A percentile compares a stretch with the other conserved stretches of the same genome.
Evolutionary conservation across 768 basidiomycete species (phyloP).

Genomic region (Termitomyces sp.): DNA sequence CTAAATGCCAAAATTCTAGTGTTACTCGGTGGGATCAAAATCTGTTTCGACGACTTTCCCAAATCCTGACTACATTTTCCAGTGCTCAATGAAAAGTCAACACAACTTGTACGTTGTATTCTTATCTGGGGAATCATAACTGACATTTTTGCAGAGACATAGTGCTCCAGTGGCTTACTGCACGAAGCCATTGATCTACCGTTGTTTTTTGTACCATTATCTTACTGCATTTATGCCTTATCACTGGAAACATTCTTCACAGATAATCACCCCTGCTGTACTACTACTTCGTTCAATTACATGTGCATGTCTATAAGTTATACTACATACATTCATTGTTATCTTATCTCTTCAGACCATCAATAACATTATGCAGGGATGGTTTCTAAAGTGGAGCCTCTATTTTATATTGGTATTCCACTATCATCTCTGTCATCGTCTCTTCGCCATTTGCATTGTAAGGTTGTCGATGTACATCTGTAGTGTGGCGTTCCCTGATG

Average conservation of each 20-base stretch:
- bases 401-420: not conserved
- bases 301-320: conserved; percentile 5
- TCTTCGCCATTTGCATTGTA: conserved; percentile 81
- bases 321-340: not conserved
- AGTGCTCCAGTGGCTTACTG: conserved; percentile 81
- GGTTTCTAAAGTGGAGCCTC: not conserved
- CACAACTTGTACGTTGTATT: conserved; percentile 70
- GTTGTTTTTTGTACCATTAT: conserved; percentile 3
- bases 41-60: not conserved
- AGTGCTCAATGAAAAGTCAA: conserved; percentile 97
- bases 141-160: conserved; percentile 54
- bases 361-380: too few species aligned
- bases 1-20: conserved; percentile 32
- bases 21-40: conserved; percentile 60
- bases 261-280: conserved; percentile 1
- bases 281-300: not conserved
- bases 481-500: conserved; percentile 73
- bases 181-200: conserved; percentile 53
- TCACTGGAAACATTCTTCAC: not conserved
- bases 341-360: not conserved
- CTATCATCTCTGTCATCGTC: conserved; percentile 37
- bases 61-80: conserved; percentile 3
- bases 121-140: not conserved
- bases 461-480: conserved; percentile 90
- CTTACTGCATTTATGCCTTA: not conserved